Conservation (phyloP, 169 alveolate genomes). For the Perkinsus marinus region DNA sequence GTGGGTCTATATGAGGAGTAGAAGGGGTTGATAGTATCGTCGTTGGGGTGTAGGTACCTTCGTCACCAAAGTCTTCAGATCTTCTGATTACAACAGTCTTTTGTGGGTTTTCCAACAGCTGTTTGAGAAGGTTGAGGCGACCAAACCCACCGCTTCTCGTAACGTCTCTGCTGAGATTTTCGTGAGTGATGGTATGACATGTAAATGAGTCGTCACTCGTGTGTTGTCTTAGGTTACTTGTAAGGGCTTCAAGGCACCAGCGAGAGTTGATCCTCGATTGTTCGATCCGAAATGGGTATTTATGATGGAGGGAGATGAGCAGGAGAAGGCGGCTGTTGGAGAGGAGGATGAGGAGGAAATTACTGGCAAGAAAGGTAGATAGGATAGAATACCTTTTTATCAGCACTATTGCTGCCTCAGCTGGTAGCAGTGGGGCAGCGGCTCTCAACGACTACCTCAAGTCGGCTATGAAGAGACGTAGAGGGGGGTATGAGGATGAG, state of each 20-base stretch:
- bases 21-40: constrained; percentile 42
- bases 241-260: constrained; percentile 81
- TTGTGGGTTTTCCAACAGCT: constrained; percentile 89
- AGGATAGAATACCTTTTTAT: constrained; percentile 13
- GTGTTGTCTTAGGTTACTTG: constrained; percentile 43
- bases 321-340: constrained; percentile 53
- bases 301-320: constrained; percentile 49
- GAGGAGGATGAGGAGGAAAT: background rate
- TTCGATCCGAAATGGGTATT: constrained; percentile 88
- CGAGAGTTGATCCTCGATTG: constrained; percentile 79
- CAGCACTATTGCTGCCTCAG: background rate
- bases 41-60: constrained; percentile 42
- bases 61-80: constrained; percentile 80
- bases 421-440: background rate
- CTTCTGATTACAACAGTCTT: constrained; percentile 87
- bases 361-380: background rate
- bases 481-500: constrained; percentile 12
- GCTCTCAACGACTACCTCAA: background rate
- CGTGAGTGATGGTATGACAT: constrained; percentile 21
- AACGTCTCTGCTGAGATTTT: constrained; percentile 95
- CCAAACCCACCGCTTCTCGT: constrained; percentile 95
- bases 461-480: constrained; percentile 5
- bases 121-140: constrained; percentile 86
- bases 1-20: constrained; percentile 41
- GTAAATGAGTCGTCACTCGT: background rate